Evolutionary conservation across 2,329 filamentous ascomycete species (phyloP).

Genomic region (Sclerotiophoma versabilis): DNA sequence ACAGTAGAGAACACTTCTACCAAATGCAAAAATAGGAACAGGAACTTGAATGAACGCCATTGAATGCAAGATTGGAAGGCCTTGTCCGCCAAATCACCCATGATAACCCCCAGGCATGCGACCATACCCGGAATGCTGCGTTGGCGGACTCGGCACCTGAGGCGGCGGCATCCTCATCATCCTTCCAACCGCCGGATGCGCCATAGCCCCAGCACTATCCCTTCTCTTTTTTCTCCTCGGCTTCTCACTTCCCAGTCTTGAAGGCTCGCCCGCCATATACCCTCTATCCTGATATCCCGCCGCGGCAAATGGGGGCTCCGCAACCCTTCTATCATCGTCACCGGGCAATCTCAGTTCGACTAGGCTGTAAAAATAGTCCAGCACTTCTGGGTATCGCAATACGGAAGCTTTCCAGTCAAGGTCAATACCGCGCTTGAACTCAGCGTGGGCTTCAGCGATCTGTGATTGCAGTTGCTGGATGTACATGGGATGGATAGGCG

Average conservation of each 20-base stretch:
- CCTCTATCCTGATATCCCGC: slow-evolving; percentile 49
- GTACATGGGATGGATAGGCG: slow-evolving; percentile 52
- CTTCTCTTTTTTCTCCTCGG: slow-evolving; percentile 46
- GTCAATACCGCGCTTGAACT: slow-evolving; percentile 76
- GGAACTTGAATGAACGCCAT: background rate
- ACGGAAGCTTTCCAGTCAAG: slow-evolving; percentile 80
- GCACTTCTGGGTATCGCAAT: slow-evolving; percentile 77
- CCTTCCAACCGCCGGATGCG: slow-evolving; percentile 28
- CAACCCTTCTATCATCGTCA: slow-evolving; percentile 55
- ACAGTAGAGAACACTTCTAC: slow-evolving; percentile 9
- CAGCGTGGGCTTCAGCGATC: slow-evolving; percentile 68
- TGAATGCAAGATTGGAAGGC: slow-evolving; percentile 18
- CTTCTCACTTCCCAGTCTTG: slow-evolving; percentile 35
- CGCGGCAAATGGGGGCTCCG: slow-evolving; percentile 49
- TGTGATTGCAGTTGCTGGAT: slow-evolving; percentile 56
- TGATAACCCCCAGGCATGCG: slow-evolving; percentile 36
- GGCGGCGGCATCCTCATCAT: slow-evolving; percentile 41
- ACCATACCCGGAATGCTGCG: slow-evolving; percentile 38
- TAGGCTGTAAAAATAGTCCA: slow-evolving; percentile 79
- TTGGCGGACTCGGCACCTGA: slow-evolving; percentile 44
- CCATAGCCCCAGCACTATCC: slow-evolving; percentile 36
- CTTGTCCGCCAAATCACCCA: background rate
- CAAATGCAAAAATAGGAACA: slow-evolving; percentile 7
- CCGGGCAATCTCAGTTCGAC: slow-evolving; percentile 70
- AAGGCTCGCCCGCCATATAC: slow-evolving; percentile 32